phyloP scores from a whole-genome alignment of 192 early-diverging fungal species.

The Backusella macrospora region DNA sequence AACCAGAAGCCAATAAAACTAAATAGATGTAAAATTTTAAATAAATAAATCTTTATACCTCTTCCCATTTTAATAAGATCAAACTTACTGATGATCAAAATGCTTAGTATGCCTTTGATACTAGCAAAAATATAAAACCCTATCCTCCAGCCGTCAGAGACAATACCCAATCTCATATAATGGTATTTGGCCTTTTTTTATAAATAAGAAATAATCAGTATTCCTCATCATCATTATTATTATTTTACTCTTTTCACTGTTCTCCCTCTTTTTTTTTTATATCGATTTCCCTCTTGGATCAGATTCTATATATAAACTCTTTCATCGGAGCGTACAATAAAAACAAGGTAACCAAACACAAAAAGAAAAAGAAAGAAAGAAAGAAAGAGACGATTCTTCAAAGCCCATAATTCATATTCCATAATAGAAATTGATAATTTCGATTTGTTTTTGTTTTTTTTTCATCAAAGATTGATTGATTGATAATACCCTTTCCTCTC shows the following conservation, averaged over 20 bases:
- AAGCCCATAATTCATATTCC: neutral
- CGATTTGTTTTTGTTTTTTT: neutral
- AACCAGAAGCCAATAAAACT: slow-evolving; percentile 56
- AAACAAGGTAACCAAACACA: neutral
- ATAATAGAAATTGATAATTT: neutral
- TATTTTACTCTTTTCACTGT: neutral
- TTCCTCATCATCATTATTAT: neutral
- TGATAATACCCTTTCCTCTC: no score
- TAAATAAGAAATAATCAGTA: neutral
- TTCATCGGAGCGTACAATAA: neutral
- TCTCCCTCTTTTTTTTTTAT: neutral
- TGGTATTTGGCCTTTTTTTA: slow-evolving; percentile 47
- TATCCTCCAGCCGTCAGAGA: slow-evolving; percentile 55
- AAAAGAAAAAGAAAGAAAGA: neutral
- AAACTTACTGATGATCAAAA: slow-evolving; percentile 50
- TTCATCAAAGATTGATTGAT: neutral
- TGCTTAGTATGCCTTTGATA: slow-evolving; percentile 54
- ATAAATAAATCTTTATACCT: neutral
- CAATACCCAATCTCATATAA: slow-evolving; percentile 51
- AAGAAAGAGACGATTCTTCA: neutral
- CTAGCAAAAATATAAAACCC: slow-evolving; percentile 61
- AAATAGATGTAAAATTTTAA: neutral
- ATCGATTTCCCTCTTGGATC: neutral
- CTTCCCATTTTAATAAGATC: neutral
- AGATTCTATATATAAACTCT: neutral